phyloP scores from a whole-genome alignment of 441 rosid genomes.

The Sinapis alba region DNA sequence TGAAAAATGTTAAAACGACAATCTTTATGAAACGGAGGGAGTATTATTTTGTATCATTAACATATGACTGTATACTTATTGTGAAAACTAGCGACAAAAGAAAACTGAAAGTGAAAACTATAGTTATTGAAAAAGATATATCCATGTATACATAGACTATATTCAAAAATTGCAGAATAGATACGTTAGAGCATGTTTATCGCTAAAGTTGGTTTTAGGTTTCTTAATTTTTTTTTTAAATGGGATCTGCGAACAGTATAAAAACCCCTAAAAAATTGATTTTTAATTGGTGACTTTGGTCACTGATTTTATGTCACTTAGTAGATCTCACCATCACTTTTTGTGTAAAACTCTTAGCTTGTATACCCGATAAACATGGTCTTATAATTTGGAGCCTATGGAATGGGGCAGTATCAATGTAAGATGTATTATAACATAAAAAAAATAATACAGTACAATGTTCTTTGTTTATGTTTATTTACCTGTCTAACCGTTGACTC shows the following conservation, averaged over 20 bases:
- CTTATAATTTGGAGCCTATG: conserved; percentile 23
- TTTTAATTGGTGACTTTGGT: too few species aligned
- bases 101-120: conserved; percentile 31
- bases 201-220: too few species aligned
- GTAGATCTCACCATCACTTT: too few species aligned
- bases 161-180: conserved; percentile 11
- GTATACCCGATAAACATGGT: too few species aligned
- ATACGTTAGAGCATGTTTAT: too few species aligned
- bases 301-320: too few species aligned
- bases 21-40: not conserved
- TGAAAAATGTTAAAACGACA: too few species aligned
- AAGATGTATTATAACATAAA: conserved; percentile 13
- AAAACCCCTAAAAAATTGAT: too few species aligned
- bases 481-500: conserved; percentile 31
- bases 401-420: conserved; percentile 12
- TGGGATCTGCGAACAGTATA: too few species aligned
- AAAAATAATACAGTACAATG: conserved; percentile 26
- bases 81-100: conserved; percentile 28
- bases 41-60: not conserved
- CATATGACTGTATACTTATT: conserved; percentile 2
- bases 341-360: too few species aligned
- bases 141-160: conserved; percentile 8
- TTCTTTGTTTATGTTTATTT: conserved; percentile 39
- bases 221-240: too few species aligned
- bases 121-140: conserved; percentile 17